Conservation (phyloP, 139 green algal genomes). For the Tetradesmus obliquus region DNA sequence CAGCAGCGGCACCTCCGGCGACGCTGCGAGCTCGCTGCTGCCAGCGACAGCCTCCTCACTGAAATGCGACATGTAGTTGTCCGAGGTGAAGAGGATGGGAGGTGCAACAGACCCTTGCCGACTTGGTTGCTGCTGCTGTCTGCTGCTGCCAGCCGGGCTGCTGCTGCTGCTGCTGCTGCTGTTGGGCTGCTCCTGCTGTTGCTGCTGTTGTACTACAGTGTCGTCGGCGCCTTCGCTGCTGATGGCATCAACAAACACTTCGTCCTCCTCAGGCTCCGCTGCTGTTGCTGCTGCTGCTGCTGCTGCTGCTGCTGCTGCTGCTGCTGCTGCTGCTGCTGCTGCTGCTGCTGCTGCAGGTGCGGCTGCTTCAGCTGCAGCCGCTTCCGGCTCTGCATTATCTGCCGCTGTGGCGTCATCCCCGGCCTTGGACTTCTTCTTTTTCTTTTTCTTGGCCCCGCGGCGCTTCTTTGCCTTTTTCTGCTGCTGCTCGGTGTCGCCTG, state of each 20-base stretch:
- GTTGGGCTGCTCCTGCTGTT: background rate
- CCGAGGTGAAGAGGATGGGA: background rate
- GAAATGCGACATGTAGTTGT: background rate
- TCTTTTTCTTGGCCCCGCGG: conserved; percentile 55
- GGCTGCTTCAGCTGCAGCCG: background rate
- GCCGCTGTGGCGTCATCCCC: background rate
- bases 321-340: background rate
- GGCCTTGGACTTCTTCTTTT: conserved; percentile 52
- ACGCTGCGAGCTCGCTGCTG: background rate
- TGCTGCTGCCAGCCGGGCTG: background rate
- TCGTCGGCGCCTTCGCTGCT: background rate
- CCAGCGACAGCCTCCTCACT: conserved; percentile 19
- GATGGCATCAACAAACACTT: background rate
- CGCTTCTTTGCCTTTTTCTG: conserved; percentile 53
- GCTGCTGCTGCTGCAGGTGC: background rate
- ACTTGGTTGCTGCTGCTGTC: conserved; percentile 3
- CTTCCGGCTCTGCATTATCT: background rate
- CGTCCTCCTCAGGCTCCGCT: background rate
- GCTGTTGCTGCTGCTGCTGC: background rate
- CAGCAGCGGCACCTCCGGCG: conserved; percentile 17
- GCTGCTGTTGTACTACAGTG: background rate
- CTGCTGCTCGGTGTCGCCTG: background rate
- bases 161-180: conserved; percentile 24
- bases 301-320: background rate
- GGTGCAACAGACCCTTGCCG: background rate